phyloP scores from a whole-genome alignment of 495 filamentous ascomycete species.

The Diplogelasinospora grovesii region DNA sequence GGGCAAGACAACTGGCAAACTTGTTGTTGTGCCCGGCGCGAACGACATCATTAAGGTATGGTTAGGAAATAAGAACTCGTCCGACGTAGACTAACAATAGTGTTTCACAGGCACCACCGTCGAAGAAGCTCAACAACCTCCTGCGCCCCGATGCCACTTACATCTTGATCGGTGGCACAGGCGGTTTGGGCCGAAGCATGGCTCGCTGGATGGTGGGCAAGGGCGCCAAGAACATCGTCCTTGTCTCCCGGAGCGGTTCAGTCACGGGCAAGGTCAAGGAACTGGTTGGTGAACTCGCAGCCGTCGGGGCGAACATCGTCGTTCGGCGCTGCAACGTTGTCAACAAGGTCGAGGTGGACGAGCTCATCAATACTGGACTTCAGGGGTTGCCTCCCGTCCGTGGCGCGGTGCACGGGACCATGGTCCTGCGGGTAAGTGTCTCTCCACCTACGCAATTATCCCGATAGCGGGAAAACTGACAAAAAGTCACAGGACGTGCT shows the following conservation, averaged over 20 bases:
- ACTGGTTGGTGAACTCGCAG: constrained; percentile 38
- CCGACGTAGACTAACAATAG: constrained; percentile 3
- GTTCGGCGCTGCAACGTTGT: constrained; percentile 39
- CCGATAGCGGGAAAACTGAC: constrained; percentile 1
- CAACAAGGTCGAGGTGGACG: constrained; percentile 29
- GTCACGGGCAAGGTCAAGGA: constrained; percentile 34
- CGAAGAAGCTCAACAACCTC: constrained; percentile 25
- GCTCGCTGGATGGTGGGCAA: constrained; percentile 53
- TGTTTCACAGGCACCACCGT: constrained; percentile 19
- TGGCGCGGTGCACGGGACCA: constrained; percentile 45
- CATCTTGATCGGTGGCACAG: constrained; percentile 56
- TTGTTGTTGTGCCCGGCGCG: constrained; percentile 40
- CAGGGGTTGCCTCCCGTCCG: constrained; percentile 36
- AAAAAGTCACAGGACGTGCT: constrained; percentile 39
- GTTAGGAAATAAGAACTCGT: background rate
- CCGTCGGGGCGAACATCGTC: constrained; percentile 31
- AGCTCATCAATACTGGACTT: constrained; percentile 28
- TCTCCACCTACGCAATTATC: constrained; percentile 14
- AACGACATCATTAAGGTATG: constrained; percentile 34
- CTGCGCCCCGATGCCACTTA: constrained; percentile 46
- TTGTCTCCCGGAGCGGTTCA: constrained; percentile 51
- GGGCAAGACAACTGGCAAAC: constrained; percentile 51
- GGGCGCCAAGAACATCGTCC: constrained; percentile 52
- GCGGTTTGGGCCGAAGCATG: constrained; percentile 56
- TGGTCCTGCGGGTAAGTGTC: constrained; percentile 48